Percentiles rank a stretch among this genome's conserved stretches.
Conservation (phyloP, 139 green algal species). For the Pleodorina starrii region DNA sequence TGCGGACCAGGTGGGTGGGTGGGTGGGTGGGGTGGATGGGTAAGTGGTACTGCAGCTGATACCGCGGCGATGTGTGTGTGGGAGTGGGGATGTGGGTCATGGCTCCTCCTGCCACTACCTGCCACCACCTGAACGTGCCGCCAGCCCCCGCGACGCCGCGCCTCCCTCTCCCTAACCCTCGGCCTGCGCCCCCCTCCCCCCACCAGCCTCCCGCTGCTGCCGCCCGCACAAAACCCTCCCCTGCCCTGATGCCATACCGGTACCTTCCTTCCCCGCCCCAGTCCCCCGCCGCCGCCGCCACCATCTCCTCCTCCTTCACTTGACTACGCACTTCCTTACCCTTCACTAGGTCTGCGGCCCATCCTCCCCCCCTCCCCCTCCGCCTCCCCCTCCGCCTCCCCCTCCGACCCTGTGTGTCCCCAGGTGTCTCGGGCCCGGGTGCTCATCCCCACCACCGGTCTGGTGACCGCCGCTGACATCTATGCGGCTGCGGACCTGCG, state of each 20-base stretch:
- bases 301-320: neutral
- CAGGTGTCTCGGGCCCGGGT: constrained; percentile 58
- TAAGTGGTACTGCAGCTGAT: no score
- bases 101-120: no score
- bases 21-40: no score
- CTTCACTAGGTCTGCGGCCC: no score
- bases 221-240: neutral
- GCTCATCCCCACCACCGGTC: constrained; percentile 71
- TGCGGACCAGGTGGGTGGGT: constrained; percentile 42
- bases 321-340: constrained; percentile 7
- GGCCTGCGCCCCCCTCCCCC: neutral
- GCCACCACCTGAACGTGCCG: no score
- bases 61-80: no score
- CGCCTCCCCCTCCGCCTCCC: neutral
- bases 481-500: constrained; percentile 52
- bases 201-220: neutral
- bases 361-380: neutral
- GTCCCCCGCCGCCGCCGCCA: neutral
- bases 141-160: no score
- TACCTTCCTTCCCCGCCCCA: neutral
- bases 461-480: constrained; percentile 49
- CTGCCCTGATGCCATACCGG: no score
- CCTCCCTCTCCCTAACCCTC: neutral
- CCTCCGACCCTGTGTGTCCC: neutral
- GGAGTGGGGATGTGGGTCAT: no score